These are phyloP conservation scores for Fraxinus floribunda DNA, from an alignment of 305 asterid species.

Conservation along the genomic window DNA sequence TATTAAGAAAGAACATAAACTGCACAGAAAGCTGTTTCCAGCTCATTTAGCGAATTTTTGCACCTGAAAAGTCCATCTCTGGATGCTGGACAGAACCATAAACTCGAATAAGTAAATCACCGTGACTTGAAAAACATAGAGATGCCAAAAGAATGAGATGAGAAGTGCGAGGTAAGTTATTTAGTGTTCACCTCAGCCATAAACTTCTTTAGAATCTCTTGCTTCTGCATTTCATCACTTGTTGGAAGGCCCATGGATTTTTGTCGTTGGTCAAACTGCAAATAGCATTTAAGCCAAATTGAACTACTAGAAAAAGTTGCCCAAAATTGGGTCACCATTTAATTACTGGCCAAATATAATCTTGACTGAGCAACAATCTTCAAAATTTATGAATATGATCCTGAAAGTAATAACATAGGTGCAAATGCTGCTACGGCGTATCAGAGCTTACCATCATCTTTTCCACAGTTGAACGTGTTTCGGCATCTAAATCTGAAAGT, in stretches of 20 bases:
- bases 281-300: constrained; percentile 5
- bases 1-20: background rate
- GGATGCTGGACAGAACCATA: constrained; percentile 48
- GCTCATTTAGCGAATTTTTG: constrained; percentile 35
- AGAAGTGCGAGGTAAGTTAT: background rate
- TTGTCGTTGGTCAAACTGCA: constrained; percentile 84
- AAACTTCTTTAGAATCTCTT: constrained; percentile 70
- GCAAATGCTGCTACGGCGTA: background rate
- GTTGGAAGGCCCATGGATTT: constrained; percentile 87
- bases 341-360: background rate
- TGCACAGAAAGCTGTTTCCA: background rate
- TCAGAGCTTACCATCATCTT: constrained; percentile 24
- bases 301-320: background rate
- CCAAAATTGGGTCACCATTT: constrained; percentile 19
- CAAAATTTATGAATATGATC: background rate
- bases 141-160: background rate
- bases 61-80: constrained; percentile 65
- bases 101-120: background rate
- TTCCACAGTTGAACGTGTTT: constrained; percentile 29
- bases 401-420: background rate
- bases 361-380: background rate
- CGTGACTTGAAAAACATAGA: background rate
- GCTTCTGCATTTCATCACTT: constrained; percentile 77
- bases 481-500: constrained; percentile 24
- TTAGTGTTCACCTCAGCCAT: constrained; percentile 64